A percentile compares a stretch with the other conserved stretches of the same genome.
Conservation (phyloP, 1,139 yeast genomes). For the Pichia cactophila region DNA sequence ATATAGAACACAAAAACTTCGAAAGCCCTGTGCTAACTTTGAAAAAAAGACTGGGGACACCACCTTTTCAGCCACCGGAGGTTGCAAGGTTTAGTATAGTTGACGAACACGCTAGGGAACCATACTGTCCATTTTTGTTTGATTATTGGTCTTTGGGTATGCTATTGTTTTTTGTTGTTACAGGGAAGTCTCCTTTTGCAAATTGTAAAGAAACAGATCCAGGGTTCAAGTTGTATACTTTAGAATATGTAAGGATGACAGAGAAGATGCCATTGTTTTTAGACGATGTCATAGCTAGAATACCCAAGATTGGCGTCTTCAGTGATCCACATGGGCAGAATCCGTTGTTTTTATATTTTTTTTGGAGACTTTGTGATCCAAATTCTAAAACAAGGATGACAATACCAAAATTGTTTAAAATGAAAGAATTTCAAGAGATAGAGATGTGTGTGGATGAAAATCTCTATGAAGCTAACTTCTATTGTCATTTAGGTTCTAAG, state of each 20-base stretch:
- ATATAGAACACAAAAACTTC: constrained; percentile 47
- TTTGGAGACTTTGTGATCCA: constrained; percentile 73
- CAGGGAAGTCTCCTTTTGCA: constrained; percentile 55
- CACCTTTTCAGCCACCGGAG: constrained; percentile 77
- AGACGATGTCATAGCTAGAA: constrained; percentile 8
- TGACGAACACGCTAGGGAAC: constrained; percentile 30
- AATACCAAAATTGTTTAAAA: constrained; percentile 44
- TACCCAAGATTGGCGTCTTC: constrained; percentile 32
- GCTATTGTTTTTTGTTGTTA: constrained; percentile 51
- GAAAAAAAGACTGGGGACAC: constrained; percentile 59
- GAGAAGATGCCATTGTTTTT: constrained; percentile 19
- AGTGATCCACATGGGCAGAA: constrained; percentile 49
- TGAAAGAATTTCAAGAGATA: constrained; percentile 55
- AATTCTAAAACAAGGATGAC: constrained; percentile 45
- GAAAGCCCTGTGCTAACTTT: constrained; percentile 39
- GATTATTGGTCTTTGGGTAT: constrained; percentile 73
- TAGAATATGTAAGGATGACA: constrained; percentile 43
- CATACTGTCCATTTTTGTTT: constrained; percentile 61
- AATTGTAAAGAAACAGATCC: constrained; percentile 44
- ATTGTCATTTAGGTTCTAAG: constrained; percentile 11
- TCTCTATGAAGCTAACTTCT: constrained; percentile 37
- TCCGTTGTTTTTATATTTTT: constrained; percentile 56
- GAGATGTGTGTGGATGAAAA: constrained; percentile 58
- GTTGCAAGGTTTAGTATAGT: constrained; percentile 46
- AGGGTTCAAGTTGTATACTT: constrained; percentile 50